Percentiles rank a stretch among this genome's conserved stretches.
phyloP scores from a whole-genome alignment of 1,284 basidiomycete species.

The Cutaneotrichosporon mucoides region DNA sequence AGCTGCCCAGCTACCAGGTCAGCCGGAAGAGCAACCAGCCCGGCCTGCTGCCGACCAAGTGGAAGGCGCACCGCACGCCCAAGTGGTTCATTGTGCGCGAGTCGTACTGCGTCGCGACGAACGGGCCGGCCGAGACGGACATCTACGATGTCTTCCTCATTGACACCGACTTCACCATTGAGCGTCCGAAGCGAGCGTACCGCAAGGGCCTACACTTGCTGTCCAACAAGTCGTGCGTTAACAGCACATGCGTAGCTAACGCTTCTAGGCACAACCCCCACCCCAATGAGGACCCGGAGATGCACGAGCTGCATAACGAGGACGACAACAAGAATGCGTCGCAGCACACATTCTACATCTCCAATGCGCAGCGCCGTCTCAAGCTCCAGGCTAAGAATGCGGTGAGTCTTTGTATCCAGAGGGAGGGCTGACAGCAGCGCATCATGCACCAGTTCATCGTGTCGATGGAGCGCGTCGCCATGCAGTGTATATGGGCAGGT shows the following conservation, averaged over 20 bases:
- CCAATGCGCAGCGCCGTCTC: slow-evolving; percentile 83
- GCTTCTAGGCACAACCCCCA: not conserved
- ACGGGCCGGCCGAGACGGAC: slow-evolving; percentile 75
- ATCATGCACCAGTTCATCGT: slow-evolving; percentile 99
- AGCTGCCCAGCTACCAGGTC: slow-evolving; percentile 51
- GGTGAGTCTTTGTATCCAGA: slow-evolving; percentile 50
- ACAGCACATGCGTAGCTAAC: not conserved
- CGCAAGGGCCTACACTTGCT: slow-evolving; percentile 42
- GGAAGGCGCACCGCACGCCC: slow-evolving; percentile 66
- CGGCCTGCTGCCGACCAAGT: slow-evolving; percentile 50
- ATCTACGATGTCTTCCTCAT: slow-evolving; percentile 93
- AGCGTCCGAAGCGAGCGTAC: slow-evolving; percentile 52
- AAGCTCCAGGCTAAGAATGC: slow-evolving; percentile 87
- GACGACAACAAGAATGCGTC: slow-evolving; percentile 35
- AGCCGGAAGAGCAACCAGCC: slow-evolving; percentile 52
- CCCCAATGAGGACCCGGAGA: not conserved
- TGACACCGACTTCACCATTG: slow-evolving; percentile 83
- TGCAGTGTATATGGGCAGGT: slow-evolving; percentile 72
- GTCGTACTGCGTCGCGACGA: slow-evolving; percentile 81
- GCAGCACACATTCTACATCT: slow-evolving; percentile 89
- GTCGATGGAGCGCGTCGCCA: slow-evolving; percentile 77
- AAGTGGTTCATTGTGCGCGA: slow-evolving; percentile 95
- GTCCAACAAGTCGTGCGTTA: slow-evolving; percentile 20
- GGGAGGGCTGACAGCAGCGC: slow-evolving; percentile 54
- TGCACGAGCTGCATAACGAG: slow-evolving; percentile 27